A percentile compares a stretch with the other conserved stretches of the same genome.
phyloP scores from a whole-genome alignment of 805 yeast genomes.

The Pichia nakasei region DNA sequence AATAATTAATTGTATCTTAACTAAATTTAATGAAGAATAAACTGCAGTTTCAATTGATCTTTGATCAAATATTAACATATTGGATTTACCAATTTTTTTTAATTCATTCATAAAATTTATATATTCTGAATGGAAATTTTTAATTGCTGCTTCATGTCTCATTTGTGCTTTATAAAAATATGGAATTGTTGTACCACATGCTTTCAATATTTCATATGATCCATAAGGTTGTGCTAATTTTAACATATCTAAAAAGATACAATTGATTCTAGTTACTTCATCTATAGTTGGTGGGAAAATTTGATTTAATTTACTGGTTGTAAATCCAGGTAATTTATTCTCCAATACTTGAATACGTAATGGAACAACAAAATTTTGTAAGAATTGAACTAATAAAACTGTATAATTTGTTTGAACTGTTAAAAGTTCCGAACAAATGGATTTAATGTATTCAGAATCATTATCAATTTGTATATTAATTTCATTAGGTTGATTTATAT shows the following conservation, averaged over 20 bases:
- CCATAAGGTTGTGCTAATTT: constrained; percentile 62
- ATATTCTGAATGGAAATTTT: constrained; percentile 44
- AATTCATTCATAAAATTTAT: constrained; percentile 34
- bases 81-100: constrained; percentile 20
- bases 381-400: constrained; percentile 57
- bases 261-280: constrained; percentile 84
- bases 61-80: constrained; percentile 32
- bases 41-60: constrained; percentile 53
- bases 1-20: constrained; percentile 60
- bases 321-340: constrained; percentile 41
- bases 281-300: constrained; percentile 93
- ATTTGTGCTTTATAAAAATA: constrained; percentile 89
- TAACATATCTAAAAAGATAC: constrained; percentile 71
- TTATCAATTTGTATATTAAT: background rate
- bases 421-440: constrained; percentile 59
- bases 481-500: background rate
- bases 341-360: constrained; percentile 61
- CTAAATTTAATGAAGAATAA: constrained; percentile 60
- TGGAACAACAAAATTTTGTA: constrained; percentile 75
- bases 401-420: constrained; percentile 70
- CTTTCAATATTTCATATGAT: constrained; percentile 65
- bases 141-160: constrained; percentile 89
- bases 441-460: constrained; percentile 31
- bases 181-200: constrained; percentile 76
- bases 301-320: constrained; percentile 60